phyloP scores from a whole-genome alignment of 345 rosid genomes.

The Aquilaria yunnanensis region DNA sequence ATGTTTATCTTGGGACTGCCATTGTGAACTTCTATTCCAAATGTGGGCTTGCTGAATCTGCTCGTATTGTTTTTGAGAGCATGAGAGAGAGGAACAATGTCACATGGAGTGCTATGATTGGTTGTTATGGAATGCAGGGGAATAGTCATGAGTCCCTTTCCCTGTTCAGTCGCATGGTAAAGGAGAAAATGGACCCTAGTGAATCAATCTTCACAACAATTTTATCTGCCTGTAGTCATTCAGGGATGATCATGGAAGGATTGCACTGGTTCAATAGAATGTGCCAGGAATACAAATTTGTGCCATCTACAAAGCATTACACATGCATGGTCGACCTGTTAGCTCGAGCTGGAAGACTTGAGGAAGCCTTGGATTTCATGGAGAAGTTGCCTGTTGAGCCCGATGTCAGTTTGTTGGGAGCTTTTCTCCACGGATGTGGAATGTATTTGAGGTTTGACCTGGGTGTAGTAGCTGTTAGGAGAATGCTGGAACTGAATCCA shows the following conservation, averaged over 20 bases:
- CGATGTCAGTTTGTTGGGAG: conserved; percentile 48
- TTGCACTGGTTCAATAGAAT: conserved; percentile 54
- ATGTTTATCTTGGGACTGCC: conserved; percentile 74
- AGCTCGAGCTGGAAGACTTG: conserved; percentile 83
- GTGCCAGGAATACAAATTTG: conserved; percentile 53
- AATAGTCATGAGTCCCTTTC: conserved; percentile 40
- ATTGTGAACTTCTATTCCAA: conserved; percentile 77
- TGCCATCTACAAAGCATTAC: conserved; percentile 72
- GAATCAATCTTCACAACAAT: conserved; percentile 69
- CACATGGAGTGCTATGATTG: conserved; percentile 87
- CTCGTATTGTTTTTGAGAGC: conserved; percentile 49
- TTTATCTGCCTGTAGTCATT: conserved; percentile 70
- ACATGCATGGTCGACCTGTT: conserved; percentile 77
- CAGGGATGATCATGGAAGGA: conserved; percentile 78
- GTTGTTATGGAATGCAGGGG: conserved; percentile 71
- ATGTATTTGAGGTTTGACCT: conserved; percentile 83
- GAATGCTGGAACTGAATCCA: conserved; percentile 59
- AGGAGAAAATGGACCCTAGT: conserved; percentile 46
- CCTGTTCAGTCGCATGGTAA: conserved; percentile 56
- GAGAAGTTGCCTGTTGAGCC: conserved; percentile 70
- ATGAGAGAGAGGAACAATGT: conserved; percentile 53
- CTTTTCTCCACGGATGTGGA: conserved; percentile 89
- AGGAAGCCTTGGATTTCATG: conserved; percentile 68
- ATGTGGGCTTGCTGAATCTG: conserved; percentile 64
- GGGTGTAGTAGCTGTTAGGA: conserved; percentile 57